Conservation (phyloP, 2,329 filamentous ascomycete species). For the Aspergillus sp. region DNA sequence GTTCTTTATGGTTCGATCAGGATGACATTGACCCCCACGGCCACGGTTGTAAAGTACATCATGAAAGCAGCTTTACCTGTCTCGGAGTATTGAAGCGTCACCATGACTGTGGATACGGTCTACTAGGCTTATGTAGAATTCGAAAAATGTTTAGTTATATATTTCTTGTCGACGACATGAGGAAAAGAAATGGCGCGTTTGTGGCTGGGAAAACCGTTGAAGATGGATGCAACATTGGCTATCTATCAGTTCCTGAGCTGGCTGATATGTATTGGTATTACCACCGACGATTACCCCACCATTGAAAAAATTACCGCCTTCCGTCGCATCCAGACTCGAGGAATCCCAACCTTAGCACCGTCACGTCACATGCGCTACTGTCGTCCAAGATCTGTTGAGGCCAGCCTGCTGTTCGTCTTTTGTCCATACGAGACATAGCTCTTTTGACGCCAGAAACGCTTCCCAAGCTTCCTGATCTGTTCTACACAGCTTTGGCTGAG, state of each 20-base stretch:
- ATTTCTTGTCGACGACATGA: no score
- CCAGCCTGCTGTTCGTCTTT: neutral
- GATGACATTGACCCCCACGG: neutral
- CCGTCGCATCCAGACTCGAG: neutral
- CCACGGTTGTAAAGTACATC: neutral
- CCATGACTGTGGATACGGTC: neutral
- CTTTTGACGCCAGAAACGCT: neutral
- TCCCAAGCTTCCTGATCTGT: neutral
- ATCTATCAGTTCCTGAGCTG: neutral
- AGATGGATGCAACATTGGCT: neutral
- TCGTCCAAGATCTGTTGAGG: slow-evolving; percentile 1
- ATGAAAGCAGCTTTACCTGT: neutral
- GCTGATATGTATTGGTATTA: neutral
- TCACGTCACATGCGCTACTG: slow-evolving; percentile 11
- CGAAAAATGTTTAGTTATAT: no score
- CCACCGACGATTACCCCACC: neutral
- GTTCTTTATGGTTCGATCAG: neutral
- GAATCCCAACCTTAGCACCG: slow-evolving; percentile 3
- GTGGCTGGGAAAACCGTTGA: neutral
- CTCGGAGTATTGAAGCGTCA: no score
- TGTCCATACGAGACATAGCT: neutral
- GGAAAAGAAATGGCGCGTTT: neutral
- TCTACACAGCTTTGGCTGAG: neutral
- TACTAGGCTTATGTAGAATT: neutral
- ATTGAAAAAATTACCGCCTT: neutral